Conservation (phyloP, 495 filamentous ascomycete genomes). For the Tuber magnatum region DNA sequence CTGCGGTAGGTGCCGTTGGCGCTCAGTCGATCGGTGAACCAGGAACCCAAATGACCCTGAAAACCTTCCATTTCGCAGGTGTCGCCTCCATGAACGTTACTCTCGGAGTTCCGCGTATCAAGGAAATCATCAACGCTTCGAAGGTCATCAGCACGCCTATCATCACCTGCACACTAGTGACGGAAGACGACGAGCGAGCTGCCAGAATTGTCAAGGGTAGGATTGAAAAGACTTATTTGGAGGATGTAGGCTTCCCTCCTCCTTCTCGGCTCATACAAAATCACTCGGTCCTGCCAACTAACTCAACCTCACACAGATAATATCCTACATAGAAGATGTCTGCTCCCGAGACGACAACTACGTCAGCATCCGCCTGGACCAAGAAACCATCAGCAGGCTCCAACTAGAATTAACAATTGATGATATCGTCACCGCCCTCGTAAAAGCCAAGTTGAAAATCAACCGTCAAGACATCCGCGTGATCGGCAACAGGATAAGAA, state of each 20-base stretch:
- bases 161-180: constrained; percentile 73
- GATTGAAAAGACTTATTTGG: constrained; percentile 80
- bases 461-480: constrained; percentile 50
- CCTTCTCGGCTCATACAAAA: not conserved
- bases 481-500: constrained; percentile 47
- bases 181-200: constrained; percentile 58
- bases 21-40: constrained; percentile 98
- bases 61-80: constrained; percentile 99
- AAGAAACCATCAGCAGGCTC: constrained; percentile 64
- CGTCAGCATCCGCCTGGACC: constrained; percentile 69
- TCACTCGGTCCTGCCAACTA: constrained; percentile 33
- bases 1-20: constrained; percentile 94
- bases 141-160: constrained; percentile 89
- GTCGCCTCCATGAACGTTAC: constrained; percentile 99
- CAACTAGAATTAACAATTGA: constrained; percentile 63
- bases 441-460: constrained; percentile 68
- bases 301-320: constrained; percentile 49
- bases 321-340: constrained; percentile 69
- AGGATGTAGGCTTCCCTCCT: constrained; percentile 48
- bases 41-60: constrained; percentile 97
- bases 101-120: constrained; percentile 97
- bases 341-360: constrained; percentile 70
- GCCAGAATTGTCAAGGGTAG: constrained; percentile 82
- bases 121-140: constrained; percentile 98
- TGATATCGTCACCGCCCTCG: constrained; percentile 66